Base-by-base conservation (phyloP, 345 rosid genomes). In the Linum trigynum region DNA sequence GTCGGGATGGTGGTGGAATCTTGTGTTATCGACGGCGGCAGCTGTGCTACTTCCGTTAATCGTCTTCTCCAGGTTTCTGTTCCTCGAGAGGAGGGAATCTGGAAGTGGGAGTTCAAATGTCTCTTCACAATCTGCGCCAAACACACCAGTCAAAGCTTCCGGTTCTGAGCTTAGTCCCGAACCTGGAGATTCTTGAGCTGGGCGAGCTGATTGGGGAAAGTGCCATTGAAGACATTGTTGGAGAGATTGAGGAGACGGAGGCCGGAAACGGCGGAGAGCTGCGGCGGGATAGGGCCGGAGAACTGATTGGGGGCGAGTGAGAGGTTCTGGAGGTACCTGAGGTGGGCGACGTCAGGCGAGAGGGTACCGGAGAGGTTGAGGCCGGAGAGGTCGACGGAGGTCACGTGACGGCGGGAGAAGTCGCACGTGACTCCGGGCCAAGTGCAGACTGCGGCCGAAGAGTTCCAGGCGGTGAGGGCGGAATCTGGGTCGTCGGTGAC, bases 401-500 rank as follows among this genome's bases (percentile, higher is more conserved):
- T 84, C 67, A 84, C 89, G 79, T 86, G 92, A 32, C 83, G 84
- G 35, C 51, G 39, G 40, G 69, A 71, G 41, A 88, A 59, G 76
- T 89, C 97, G 77, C 97, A 94, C 17, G 83, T 79, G 83, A 90
- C 82, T 38, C 89, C 82, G 7, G 65, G 1, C 88, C 95, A 92
- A 4, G 81, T 59, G 69, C 95, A 90, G 76, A 81, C 76, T 65
- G 76, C 59, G 3, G 82, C 74, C 23, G 83, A 62, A 7, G 62
- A 67, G 73, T 84, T 90, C 99, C 99, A 92, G 3, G 89, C 53
- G 41, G 85, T 39, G 59, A 92, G 87, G 5, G 84, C 53, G 0
- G 83, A 67, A 23, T 75, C 70, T 51, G 88, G 74, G 80, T 81
- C 89, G 72, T 75, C 84, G 74, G 79, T 55, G 65, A 94, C 66